Conservation (phyloP, 2,329 filamentous ascomycete species). For the Iodosphaeria phyllophila region DNA sequence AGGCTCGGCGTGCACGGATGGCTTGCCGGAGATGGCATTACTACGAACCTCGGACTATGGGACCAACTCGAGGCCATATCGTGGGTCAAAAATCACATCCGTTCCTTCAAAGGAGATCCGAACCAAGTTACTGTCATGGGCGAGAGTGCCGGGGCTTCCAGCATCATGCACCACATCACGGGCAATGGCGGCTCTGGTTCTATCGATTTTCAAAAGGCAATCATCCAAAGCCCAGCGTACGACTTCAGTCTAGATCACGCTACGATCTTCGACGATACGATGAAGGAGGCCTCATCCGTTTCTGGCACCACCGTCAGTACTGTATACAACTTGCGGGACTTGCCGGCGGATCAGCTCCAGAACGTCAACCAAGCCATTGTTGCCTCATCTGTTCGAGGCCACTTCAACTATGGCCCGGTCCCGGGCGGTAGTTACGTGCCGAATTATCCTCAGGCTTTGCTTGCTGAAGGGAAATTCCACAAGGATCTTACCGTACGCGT, state of each 20-base stretch:
- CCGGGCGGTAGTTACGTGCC: constrained; percentile 2
- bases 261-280: constrained; percentile 4
- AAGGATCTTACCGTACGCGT: too few species aligned
- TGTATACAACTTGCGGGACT: constrained; percentile 1
- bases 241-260: constrained; percentile 8
- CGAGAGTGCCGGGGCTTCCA: constrained; percentile 24
- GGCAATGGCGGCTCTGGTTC: constrained; percentile 18
- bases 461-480: constrained; percentile 1
- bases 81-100: constrained; percentile 33
- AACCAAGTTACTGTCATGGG: constrained; percentile 32
- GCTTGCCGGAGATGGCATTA: constrained; percentile 24
- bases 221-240: constrained; percentile 9
- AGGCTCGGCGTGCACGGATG: constrained; percentile 26
- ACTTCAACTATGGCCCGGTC: constrained; percentile 2
- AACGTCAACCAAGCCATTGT: constrained; percentile 2
- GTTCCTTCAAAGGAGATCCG: constrained; percentile 31
- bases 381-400: background rate
- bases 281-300: constrained; percentile 4
- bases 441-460: constrained; percentile 1
- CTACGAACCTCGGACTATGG: constrained; percentile 25
- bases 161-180: constrained; percentile 13
- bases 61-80: constrained; percentile 30
- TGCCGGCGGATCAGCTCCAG: constrained; percentile 1
- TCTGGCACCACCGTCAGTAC: constrained; percentile 2
- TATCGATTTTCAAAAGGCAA: constrained; percentile 6